Conservation (phyloP, 495 filamentous ascomycete species). For the Penicillium turbatum region DNA sequence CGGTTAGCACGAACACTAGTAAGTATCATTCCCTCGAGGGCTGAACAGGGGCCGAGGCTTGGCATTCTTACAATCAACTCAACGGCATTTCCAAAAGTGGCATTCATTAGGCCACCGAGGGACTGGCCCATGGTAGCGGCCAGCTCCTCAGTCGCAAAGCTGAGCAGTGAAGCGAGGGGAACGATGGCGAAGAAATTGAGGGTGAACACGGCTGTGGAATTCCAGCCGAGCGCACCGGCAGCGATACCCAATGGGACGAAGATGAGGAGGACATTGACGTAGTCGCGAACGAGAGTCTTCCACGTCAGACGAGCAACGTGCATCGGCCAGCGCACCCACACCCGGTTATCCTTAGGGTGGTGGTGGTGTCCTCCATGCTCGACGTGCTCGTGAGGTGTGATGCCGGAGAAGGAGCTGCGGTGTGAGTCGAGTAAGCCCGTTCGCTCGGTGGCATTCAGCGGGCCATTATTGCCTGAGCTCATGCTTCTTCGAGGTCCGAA, state of each 20-base stretch:
- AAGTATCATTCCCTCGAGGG: not conserved
- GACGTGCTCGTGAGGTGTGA: constrained; percentile 11
- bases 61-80: constrained; percentile 77
- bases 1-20: constrained; percentile 2
- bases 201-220: constrained; percentile 71
- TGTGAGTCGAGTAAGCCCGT: constrained; percentile 28
- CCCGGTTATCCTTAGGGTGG: constrained; percentile 33
- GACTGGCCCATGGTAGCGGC: constrained; percentile 81
- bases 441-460: constrained; percentile 28
- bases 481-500: constrained; percentile 35
- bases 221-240: constrained; percentile 66
- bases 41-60: not conserved
- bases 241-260: constrained; percentile 89
- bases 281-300: constrained; percentile 58
- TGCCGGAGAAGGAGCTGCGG: constrained; percentile 19
- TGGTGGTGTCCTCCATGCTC: constrained; percentile 18
- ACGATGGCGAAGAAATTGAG: constrained; percentile 97
- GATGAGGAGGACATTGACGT: constrained; percentile 80
- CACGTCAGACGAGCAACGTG: constrained; percentile 47
- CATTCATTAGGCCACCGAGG: constrained; percentile 88
- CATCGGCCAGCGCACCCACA: constrained; percentile 55
- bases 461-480: constrained; percentile 30
- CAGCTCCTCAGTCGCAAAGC: constrained; percentile 94
- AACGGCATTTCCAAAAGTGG: constrained; percentile 97
- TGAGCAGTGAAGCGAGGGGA: constrained; percentile 84